These are phyloP conservation scores for Phaeomoniella chlamydospora DNA, from an alignment of 2,329 filamentous ascomycete genomes.

Conservation along the genomic window DNA sequence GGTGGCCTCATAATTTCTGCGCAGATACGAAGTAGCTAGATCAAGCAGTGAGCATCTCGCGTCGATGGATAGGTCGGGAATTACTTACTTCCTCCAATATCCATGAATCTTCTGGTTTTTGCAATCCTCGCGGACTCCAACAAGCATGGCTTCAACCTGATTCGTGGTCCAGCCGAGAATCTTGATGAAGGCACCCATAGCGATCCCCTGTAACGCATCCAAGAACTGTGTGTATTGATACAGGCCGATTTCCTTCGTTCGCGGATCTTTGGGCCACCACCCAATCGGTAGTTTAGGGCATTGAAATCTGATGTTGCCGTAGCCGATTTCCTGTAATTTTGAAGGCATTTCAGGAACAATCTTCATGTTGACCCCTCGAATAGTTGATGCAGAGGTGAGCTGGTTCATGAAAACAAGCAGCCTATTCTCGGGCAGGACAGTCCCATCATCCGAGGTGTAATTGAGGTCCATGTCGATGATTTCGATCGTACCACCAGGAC, in stretches of 20 bases:
- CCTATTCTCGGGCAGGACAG: slow-evolving; percentile 2
- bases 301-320: slow-evolving; percentile 34
- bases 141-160: slow-evolving; percentile 11
- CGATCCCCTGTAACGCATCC: slow-evolving; percentile 13
- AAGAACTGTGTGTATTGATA: slow-evolving; percentile 12
- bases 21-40: background rate
- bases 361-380: slow-evolving; percentile 18
- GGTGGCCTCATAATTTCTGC: background rate
- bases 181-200: slow-evolving; percentile 12
- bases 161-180: slow-evolving; percentile 13
- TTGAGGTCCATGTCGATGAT: slow-evolving; percentile 20
- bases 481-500: slow-evolving; percentile 31
- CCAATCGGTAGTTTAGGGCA: slow-evolving; percentile 29
- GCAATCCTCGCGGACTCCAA: slow-evolving; percentile 9
- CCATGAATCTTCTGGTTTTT: slow-evolving; percentile 3
- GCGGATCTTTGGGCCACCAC: slow-evolving; percentile 35
- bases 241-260: slow-evolving; percentile 36
- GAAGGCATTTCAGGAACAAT: slow-evolving; percentile 22
- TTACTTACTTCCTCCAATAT: background rate
- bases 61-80: background rate
- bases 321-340: slow-evolving; percentile 36
- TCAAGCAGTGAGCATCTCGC: background rate
- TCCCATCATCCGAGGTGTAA: slow-evolving; percentile 1
- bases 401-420: slow-evolving; percentile 12
- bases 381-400: slow-evolving; percentile 14